Evolutionary conservation across 2,329 filamentous ascomycete genomes (phyloP), one percentile per base, ranked within the genome.

Genomic region (Diplodia seriata): DNA sequence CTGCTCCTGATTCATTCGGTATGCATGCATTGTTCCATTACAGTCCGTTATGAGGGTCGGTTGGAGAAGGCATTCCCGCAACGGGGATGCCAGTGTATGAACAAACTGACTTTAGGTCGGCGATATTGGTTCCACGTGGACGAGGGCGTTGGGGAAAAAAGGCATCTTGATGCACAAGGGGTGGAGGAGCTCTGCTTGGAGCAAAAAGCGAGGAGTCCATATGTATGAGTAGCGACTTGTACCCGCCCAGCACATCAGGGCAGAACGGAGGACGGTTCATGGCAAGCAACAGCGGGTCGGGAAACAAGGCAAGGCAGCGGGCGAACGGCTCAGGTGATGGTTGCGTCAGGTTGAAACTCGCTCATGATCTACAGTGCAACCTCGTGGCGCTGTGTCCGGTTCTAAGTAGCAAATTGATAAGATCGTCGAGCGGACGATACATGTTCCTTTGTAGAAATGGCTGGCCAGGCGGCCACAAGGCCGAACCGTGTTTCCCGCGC

Each of bases 281-380:
- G 56, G 5, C 40, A 26, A 26, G 15, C 38, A 20, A 62, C 5
- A 8, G 54, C 54, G 54, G 54, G 54, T 18, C 9, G n/a, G 40
- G n/a, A 11, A 15, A 18, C 15, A 38, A 12, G 23, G 23, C 2
- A 26, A 26, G 3, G 23, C 23, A 3, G 23, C 18, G 20, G 9
- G n/a, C 40, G 36, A 15, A 12, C 20, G 14, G 18, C 57, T 62
- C 57, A 49, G 57, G 40, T 62, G 57, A 62, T 33, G 12, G 7
- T 3, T 62, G 57, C 40, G 18, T 62, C 43, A 62, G 20, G 11
- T 36, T 33, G 40, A 62, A 62, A n/a, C 57, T n/a, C 23, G 23
- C 23, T 26, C 18, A 9, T n/a, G 57, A 50, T 62, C 57, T 49
- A 18, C 57, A 56, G 23, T 20, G 9, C 31, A 56, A 29, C 9